Percentiles rank a stretch among this genome's conserved stretches.
phyloP scores from a whole-genome alignment of 139 green algal species.

The Chara braunii region DNA sequence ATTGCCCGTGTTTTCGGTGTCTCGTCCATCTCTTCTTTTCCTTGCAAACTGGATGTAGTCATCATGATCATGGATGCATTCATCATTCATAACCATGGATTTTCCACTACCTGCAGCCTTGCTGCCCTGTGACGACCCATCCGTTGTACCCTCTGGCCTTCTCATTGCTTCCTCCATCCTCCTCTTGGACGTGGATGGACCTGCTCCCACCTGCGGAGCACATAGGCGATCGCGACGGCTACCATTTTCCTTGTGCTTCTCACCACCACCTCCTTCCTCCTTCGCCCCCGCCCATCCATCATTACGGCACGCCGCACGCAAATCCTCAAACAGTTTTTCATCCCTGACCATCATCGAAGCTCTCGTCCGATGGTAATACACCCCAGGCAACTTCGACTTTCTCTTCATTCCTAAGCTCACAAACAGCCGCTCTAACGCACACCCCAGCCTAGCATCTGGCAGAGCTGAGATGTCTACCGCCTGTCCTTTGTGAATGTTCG shows the following conservation, averaged over 20 bases:
- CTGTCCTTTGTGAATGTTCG: conserved; percentile 21
- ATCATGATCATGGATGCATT: too few species aligned
- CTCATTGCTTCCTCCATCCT: too few species aligned
- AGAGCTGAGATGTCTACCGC: conserved; percentile 52
- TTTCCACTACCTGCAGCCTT: too few species aligned
- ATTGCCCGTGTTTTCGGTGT: too few species aligned
- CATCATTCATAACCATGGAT: too few species aligned
- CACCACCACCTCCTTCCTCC: background rate
- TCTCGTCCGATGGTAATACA: background rate
- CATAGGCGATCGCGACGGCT: conserved; percentile 1
- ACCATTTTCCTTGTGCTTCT: background rate
- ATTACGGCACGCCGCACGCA: background rate
- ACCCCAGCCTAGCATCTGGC: conserved; percentile 43
- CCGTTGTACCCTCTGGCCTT: too few species aligned
- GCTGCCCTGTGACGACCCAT: too few species aligned
- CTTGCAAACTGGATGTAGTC: too few species aligned
- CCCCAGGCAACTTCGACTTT: background rate
- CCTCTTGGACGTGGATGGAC: too few species aligned
- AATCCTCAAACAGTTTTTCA: background rate
- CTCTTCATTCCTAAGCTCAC: conserved; percentile 1
- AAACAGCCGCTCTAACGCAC: conserved; percentile 26
- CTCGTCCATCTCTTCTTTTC: too few species aligned
- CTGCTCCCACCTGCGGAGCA: too few species aligned
- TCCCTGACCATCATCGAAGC: background rate
- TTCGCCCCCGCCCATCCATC: background rate